Percentiles rank a stretch among this genome's conserved stretches.
Conservation (phyloP, 2,329 filamentous ascomycete genomes). For the Colletotrichum costaricense region DNA sequence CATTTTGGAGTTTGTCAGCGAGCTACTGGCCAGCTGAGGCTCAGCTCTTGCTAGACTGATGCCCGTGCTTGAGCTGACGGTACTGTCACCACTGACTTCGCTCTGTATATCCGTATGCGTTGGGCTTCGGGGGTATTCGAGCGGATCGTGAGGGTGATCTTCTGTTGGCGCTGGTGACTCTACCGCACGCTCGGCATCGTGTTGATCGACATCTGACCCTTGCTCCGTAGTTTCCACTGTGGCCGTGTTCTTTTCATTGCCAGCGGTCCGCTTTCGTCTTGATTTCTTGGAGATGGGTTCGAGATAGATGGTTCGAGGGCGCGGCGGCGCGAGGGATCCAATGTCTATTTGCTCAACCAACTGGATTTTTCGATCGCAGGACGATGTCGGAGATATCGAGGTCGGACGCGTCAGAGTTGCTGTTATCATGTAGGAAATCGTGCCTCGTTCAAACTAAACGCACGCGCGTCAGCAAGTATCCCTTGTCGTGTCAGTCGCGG, state of each 20-base stretch:
- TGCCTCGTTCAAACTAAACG: slow-evolving; percentile 89
- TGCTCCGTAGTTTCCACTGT: slow-evolving; percentile 54
- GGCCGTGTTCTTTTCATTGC: slow-evolving; percentile 56
- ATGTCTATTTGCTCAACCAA: slow-evolving; percentile 88
- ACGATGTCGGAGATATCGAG: slow-evolving; percentile 82
- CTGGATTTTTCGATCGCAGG: slow-evolving; percentile 83
- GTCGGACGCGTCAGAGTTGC: slow-evolving; percentile 91
- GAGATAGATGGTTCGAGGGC: slow-evolving; percentile 84
- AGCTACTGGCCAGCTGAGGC: slow-evolving; percentile 41
- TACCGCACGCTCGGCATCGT: slow-evolving; percentile 43
- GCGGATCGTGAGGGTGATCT: slow-evolving; percentile 51
- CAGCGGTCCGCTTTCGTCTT: slow-evolving; percentile 68
- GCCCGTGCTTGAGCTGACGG: slow-evolving; percentile 73
- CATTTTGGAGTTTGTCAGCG: slow-evolving; percentile 56
- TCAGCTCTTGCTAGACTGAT: slow-evolving; percentile 56
- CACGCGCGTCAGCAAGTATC: slow-evolving; percentile 8
- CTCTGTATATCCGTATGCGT: slow-evolving; percentile 69
- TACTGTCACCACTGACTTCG: slow-evolving; percentile 78
- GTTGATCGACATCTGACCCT: slow-evolving; percentile 43
- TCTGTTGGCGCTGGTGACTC: slow-evolving; percentile 54
- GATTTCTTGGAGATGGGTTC: slow-evolving; percentile 84
- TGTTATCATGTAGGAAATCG: slow-evolving; percentile 90
- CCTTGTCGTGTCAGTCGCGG: background rate
- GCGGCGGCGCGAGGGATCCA: slow-evolving; percentile 77
- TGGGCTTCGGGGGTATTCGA: slow-evolving; percentile 52